Percentiles rank a stretch among this genome's conserved stretches.
Evolutionary conservation across 345 rosid genomes (phyloP).

Genomic region (Syzygium aromaticum): DNA sequence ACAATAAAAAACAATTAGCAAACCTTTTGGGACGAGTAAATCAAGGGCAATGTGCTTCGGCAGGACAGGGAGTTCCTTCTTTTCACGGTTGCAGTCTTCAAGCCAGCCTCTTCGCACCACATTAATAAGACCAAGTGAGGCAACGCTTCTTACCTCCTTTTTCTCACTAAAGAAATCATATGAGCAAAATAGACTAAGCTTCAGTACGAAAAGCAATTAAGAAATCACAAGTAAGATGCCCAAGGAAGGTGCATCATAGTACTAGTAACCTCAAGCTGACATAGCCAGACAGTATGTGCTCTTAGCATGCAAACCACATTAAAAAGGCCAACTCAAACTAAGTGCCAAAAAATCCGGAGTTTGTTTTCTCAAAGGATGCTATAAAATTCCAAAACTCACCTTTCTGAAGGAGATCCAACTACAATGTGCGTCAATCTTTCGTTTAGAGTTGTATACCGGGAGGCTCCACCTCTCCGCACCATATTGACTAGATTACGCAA

Average conservation of each 20-base stretch:
- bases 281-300: not conserved
- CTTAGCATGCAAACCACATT: not conserved
- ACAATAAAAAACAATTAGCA: not conserved
- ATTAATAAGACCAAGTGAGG: conserved; percentile 74
- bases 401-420: conserved; percentile 83
- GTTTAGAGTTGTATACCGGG: conserved; percentile 49
- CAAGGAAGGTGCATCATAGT: not conserved
- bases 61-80: conserved; percentile 63
- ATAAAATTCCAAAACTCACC: conserved; percentile 38
- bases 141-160: conserved; percentile 66
- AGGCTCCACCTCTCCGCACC: conserved; percentile 80
- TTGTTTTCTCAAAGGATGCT: not conserved
- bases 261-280: not conserved
- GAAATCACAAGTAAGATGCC: not conserved
- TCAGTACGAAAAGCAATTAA: not conserved
- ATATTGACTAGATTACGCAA: conserved; percentile 70
- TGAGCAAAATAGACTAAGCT: conserved; percentile 4
- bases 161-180: conserved; percentile 50
- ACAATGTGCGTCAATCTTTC: conserved; percentile 84
- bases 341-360: not conserved
- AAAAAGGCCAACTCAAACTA: not conserved
- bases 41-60: conserved; percentile 57
- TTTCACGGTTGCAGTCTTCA: conserved; percentile 75
- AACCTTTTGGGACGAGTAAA: conserved; percentile 83
- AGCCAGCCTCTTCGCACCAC: conserved; percentile 84